Base-by-base conservation (phyloP, 192 early-diverging fungal genomes). In the Backusella circina region DNA sequence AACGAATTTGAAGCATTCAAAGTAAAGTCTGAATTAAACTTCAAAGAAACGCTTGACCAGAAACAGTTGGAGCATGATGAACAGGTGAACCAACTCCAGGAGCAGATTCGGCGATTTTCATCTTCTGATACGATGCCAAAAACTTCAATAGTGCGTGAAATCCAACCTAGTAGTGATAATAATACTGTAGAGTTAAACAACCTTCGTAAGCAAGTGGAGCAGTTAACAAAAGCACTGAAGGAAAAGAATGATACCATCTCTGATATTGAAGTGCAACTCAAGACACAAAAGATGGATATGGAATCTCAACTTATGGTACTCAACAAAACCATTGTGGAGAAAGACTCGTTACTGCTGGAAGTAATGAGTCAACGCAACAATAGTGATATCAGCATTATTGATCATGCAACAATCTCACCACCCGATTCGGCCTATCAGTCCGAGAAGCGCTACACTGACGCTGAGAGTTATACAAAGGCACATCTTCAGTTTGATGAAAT, bases 1-100 rank as follows among this genome's bases (percentile, higher is more conserved):
- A 67, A 78, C 32, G 69, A 78, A 4, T 71, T 74, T 35, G 72
- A 74, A 9, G 26, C n/a, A 21, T 66, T 54, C 21, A 71, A 64
- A 8, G 39, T 10, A 12, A 38, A 13, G 0, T 39, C 50, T 1
- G 39, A 73, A 15, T 12, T 26, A 26, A 8, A 67, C 0, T 39
- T 78, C 5, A 38, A 39, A 5, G 15, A 37, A 4, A 4, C 73
- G 50, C 23, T 65, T 12, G 31, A 61, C 4, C 31, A 78, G 37
- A 61, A 71, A 51, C 39, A 71, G 26, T 6, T 50, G n/a, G 26
- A 50, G 2, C 70, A 51, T 18, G 44, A 71, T 18, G 31, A 36
- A 15, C 15, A 71, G 28, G n/a, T 51, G 16, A 32, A 51, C 21
- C 28, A 50, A 9, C 28, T 50, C 5, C 23, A 28, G 26, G 26